Evolutionary conservation across 225 moss, liverwort and hornwort genomes (phyloP).

Genomic region (Climacium dendroides): DNA sequence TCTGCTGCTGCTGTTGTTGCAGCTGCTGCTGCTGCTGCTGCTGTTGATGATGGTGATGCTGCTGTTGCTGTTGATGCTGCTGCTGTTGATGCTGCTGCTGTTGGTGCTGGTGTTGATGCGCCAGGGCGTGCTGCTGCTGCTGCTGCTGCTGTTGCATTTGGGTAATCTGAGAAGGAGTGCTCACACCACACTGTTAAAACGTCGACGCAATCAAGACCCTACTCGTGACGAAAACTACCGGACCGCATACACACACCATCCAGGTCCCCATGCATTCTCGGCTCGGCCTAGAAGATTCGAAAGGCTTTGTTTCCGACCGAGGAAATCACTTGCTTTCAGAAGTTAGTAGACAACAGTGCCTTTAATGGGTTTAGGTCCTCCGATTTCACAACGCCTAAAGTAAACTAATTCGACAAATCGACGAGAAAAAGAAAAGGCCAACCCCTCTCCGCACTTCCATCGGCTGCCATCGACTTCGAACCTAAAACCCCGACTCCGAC

Average conservation of each 20-base stretch:
- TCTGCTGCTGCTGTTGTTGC: constrained; percentile 37
- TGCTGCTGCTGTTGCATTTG: constrained; percentile 37
- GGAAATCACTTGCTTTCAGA: background rate
- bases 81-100: constrained; percentile 29
- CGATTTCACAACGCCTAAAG: too few species aligned
- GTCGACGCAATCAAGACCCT: background rate
- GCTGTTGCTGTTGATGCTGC: constrained; percentile 22
- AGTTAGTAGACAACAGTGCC: too few species aligned
- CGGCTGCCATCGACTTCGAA: background rate
- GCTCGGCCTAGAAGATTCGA: background rate
- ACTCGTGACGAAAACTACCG: background rate
- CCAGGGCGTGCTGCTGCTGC: constrained; percentile 15
- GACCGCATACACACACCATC: background rate
- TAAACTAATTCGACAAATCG: background rate
- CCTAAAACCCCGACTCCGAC: background rate
- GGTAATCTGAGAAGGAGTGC: background rate
- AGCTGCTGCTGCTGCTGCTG: constrained; percentile 6
- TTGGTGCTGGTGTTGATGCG: constrained; percentile 2
- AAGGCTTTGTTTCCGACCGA: background rate
- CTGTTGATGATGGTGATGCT: background rate
- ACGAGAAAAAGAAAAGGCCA: background rate
- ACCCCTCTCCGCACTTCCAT: background rate
- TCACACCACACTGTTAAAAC: background rate
- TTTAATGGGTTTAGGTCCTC: too few species aligned
- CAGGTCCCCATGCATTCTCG: background rate